phyloP scores from a whole-genome alignment of 2,329 filamentous ascomycete genomes.

The Sphaerulina musiva region DNA sequence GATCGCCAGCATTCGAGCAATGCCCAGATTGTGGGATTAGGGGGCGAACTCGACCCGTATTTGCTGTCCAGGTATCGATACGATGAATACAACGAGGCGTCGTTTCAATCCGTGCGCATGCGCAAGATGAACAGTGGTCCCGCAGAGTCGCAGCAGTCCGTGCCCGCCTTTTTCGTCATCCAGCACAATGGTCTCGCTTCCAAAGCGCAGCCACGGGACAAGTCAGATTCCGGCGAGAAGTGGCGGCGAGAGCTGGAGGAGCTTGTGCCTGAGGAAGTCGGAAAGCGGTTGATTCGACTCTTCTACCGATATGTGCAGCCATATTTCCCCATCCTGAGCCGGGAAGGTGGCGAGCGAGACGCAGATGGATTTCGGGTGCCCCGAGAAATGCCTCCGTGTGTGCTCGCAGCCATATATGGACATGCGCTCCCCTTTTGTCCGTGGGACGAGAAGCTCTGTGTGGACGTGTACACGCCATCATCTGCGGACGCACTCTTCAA shows the following conservation, averaged over 20 bases:
- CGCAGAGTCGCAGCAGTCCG: conserved; percentile 19
- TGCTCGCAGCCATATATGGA: conserved; percentile 41
- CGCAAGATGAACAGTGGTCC: conserved; percentile 29
- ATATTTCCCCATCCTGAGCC: conserved; percentile 41
- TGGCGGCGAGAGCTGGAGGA: conserved; percentile 30
- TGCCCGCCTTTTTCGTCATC: conserved; percentile 34
- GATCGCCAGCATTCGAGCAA: conserved; percentile 31
- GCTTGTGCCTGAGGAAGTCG: conserved; percentile 30
- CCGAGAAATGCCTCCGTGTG: conserved; percentile 33
- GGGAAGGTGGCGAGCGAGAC: conserved; percentile 32
- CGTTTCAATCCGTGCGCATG: conserved; percentile 30
- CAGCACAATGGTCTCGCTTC: conserved; percentile 32
- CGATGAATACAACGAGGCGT: conserved; percentile 32
- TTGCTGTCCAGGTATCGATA: conserved; percentile 32
- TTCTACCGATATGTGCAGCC: conserved; percentile 42
- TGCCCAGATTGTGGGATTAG: conserved; percentile 31
- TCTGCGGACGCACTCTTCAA: conserved; percentile 32
- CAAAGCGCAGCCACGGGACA: conserved; percentile 33
- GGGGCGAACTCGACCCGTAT: conserved; percentile 32
- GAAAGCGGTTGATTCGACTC: conserved; percentile 37
- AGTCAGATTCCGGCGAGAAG: conserved; percentile 21
- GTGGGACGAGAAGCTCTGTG: conserved; percentile 39
- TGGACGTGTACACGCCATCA: conserved; percentile 32
- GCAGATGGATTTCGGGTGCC: conserved; percentile 28
- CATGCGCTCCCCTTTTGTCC: conserved; percentile 42